Base-by-base conservation (phyloP, 139 green algal species). In the Pseudopediastrum boryanum region DNA sequence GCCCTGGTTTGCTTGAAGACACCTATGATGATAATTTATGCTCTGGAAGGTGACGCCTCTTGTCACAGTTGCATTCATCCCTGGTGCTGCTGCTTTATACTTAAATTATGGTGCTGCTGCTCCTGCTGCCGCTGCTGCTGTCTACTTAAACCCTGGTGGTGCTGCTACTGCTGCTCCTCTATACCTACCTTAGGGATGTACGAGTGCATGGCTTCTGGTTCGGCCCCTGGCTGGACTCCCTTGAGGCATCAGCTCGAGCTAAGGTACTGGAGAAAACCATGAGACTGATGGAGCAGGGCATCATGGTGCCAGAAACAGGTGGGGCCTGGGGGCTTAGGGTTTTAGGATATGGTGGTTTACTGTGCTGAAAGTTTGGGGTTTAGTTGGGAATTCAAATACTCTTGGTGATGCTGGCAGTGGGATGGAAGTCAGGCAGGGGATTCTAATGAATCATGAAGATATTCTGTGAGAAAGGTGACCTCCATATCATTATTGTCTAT, bases 131-230 rank as follows among this genome's bases (percentile, higher is more conserved):
- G 27, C 62, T 48, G 62, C 31, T 61, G 42, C 19, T 61, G 16
- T 25, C 19, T 19, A 8, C 51, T 43, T 27, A 65, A 65, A n/a
- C n/a, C n/a, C n/a, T n/a, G n/a, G n/a, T n/a, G n/a, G n/a, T n/a
- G n/a, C n/a, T n/a, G n/a, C n/a, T n/a, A n/a, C n/a, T n/a, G n/a
- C n/a, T n/a, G n/a, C n/a, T n/a, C 10, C 62, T 74, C 43, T 41
- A 13, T 27, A 36, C 16, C 10, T 16, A 23, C 35, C 38, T 19
- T 52, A 78, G 71, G 71, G 56, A 70, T 69, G 71, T 78, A 10
- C 16, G 23, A 2, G 68, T 70, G 29, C 23, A 41, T 2, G 71
- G 71, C 61, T 78, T 78, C 42, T 78, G 71, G 71, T 69, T 78
- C 3, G 35, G 33, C n/a, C 54, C 54, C 3, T 78, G 71, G 71